Conservation (phyloP, 2,329 filamentous ascomycete species). For the Hypoxylon sp. region DNA sequence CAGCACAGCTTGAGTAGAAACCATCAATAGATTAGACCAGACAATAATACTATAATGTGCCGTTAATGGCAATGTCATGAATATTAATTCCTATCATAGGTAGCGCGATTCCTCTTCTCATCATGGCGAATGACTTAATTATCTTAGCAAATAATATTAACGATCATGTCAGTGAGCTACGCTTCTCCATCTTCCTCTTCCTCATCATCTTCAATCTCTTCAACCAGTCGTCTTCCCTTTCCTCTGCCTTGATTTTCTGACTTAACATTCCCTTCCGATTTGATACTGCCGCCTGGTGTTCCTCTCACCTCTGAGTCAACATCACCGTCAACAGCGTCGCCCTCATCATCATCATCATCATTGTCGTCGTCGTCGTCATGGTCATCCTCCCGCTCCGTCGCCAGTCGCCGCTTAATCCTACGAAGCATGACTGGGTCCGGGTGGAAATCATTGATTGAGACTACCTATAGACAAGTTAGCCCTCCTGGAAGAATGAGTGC, state of each 20-base stretch:
- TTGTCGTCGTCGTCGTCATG: constrained; percentile 63
- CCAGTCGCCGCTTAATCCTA: constrained; percentile 68
- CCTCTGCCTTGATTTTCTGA: constrained; percentile 39
- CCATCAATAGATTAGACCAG: constrained; percentile 4
- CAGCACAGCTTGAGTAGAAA: background rate
- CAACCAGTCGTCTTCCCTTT: constrained; percentile 39
- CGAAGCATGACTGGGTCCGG: constrained; percentile 70
- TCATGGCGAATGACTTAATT: background rate
- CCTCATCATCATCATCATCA: constrained; percentile 50
- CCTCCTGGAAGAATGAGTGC: constrained; percentile 19
- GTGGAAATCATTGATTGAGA: constrained; percentile 68
- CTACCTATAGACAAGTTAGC: constrained; percentile 57
- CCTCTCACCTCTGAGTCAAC: constrained; percentile 47
- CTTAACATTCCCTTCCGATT: constrained; percentile 48
- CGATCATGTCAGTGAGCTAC: background rate
- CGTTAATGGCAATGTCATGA: background rate
- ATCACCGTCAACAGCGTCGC: constrained; percentile 54
- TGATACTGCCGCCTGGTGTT: constrained; percentile 40
- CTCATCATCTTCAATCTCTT: constrained; percentile 33
- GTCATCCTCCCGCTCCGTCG: constrained; percentile 58
- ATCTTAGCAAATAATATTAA: background rate
- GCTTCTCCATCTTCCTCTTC: constrained; percentile 26
- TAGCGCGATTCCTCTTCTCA: background rate
- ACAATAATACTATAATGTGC: constrained; percentile 8
- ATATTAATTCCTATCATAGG: background rate